Conservation (phyloP, 306 rosid genomes). For the Prunus mume region DNA sequence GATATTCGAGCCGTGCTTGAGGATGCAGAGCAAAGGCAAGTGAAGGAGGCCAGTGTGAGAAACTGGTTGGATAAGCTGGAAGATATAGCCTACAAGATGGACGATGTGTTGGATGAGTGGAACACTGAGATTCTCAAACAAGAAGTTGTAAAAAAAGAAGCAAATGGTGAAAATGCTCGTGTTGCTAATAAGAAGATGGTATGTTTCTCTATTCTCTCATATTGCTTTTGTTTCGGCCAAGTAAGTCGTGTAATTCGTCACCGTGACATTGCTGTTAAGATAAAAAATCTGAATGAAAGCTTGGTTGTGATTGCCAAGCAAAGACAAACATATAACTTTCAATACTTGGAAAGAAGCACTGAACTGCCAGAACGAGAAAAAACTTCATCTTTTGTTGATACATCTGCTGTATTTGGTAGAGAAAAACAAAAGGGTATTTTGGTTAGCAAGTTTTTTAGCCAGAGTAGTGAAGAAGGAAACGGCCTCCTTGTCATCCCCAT, state of each 20-base stretch:
- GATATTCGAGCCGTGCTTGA: not conserved
- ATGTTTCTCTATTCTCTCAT: not conserved
- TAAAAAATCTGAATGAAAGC: not conserved
- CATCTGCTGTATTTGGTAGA: not conserved
- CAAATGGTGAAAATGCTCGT: too few species aligned
- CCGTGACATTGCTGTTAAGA: not conserved
- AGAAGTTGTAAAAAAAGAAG: too few species aligned
- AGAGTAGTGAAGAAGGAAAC: not conserved
- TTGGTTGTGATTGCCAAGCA: not conserved
- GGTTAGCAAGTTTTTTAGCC: not conserved
- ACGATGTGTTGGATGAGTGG: too few species aligned
- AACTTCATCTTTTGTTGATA: slow-evolving; percentile 6
- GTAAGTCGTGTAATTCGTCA: not conserved
- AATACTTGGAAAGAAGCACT: not conserved
- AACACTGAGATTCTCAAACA: too few species aligned
- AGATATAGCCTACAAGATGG: too few species aligned
- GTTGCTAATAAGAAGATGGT: too few species aligned
- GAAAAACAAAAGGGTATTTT: not conserved
- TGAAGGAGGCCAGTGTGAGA: not conserved
- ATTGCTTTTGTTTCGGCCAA: not conserved
- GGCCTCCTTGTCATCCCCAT: not conserved
- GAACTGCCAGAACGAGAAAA: not conserved
- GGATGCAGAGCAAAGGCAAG: not conserved
- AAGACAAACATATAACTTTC: not conserved
- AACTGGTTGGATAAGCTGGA: too few species aligned